Base-by-base conservation (phyloP, 2,329 filamentous ascomycete species). In the Neofusicoccum ribis region DNA sequence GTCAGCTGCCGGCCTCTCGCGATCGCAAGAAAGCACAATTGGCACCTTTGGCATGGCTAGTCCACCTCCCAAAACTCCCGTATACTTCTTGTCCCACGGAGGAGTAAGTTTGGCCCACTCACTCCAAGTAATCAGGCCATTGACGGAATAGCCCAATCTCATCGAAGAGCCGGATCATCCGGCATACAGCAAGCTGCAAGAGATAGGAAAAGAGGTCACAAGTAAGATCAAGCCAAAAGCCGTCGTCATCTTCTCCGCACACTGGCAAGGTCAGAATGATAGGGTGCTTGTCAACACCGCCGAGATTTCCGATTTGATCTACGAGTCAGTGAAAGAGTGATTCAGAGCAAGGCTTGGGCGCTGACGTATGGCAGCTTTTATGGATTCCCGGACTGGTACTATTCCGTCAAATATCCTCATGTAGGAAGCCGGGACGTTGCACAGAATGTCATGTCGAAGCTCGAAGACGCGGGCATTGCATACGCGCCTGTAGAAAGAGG, bases 201-300 rank as follows among this genome's bases (percentile, higher is more conserved):
- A 81, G 27, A 88, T 92, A 61, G 90, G 90, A 47, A 81, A 76
- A 7, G 89, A 92, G 71, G 91, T 93, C 72, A 91, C 89, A 0
- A 80, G 84, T 34, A 85, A 86, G 67, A 86, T 92, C 49, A 89
- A 88, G 70, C 90, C 90, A 1, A 88, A 86, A 67, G 91, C 89
- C 1, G 84, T 93, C 15, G 86, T 93, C 0, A 88, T 92, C 31
- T 89, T 93, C 73, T 92, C 90, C 0, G 91, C 89, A 0, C 90
- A 93, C 76, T 93, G 91, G 90, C 88, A 91, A 77, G 87, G 83
- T 6, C 51, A 78, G 72, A 76, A 77, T 44, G 79, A 83, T 69
- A 81, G 79, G 3, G 84, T 92, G 67, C 80, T 89, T 70, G 83
- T 92, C 69, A 92, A 91, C 74, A 86, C 84, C 8, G 87, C 85